Conservation (phyloP, 306 rosid genomes). For the Oxytropis ochrocephala region DNA sequence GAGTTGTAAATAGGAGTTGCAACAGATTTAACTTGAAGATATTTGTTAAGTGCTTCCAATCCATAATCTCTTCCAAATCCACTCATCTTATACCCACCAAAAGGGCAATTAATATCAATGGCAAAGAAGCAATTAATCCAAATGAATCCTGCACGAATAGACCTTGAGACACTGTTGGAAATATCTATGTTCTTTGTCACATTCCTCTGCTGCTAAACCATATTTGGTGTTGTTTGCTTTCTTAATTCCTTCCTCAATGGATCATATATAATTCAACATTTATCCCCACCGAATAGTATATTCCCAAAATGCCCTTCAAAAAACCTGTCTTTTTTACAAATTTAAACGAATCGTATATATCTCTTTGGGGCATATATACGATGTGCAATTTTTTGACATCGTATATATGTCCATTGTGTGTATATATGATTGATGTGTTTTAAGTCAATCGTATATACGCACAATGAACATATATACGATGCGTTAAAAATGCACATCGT, state of each 20-base stretch:
- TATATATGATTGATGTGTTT: no score
- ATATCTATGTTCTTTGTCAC: constrained; percentile 62
- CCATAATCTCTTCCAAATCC: constrained; percentile 88
- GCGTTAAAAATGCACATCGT: no score
- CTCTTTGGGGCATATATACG: no score
- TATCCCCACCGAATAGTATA: no score
- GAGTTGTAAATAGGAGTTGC: constrained; percentile 74
- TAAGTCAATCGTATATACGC: no score
- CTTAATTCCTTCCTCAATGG: constrained; percentile 60
- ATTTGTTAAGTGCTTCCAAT: constrained; percentile 55
- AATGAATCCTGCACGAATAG: constrained; percentile 65
- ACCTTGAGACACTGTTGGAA: constrained; percentile 75
- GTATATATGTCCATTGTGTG: no score
- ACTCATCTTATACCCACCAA: constrained; percentile 80
- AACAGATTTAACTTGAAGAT: constrained; percentile 67
- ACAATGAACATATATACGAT: no score
- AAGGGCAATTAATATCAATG: constrained; percentile 57
- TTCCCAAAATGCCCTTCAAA: no score
- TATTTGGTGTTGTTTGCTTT: constrained; percentile 68
- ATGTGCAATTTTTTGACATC: no score
- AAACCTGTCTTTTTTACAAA: no score
- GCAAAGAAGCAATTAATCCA: constrained; percentile 88
- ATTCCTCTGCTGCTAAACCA: constrained; percentile 82
- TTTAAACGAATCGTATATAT: no score
- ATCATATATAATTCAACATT: not conserved